Evolutionary conservation across 176 grass and related monocot genomes (phyloP).

Genomic region (Triticum urartu): DNA sequence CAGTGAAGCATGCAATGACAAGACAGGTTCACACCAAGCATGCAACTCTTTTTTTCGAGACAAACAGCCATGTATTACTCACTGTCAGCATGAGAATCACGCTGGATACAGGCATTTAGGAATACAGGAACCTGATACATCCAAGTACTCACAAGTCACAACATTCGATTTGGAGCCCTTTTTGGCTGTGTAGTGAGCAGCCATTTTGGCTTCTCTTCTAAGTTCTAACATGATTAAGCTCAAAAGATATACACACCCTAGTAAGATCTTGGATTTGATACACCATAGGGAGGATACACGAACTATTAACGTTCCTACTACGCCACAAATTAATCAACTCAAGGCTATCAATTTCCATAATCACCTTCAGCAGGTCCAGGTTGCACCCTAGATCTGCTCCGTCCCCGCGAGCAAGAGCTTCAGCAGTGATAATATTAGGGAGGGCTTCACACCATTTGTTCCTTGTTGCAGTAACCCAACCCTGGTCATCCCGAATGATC

Average conservation of each 20-base stretch:
- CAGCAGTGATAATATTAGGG: not conserved
- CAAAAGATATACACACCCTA: not conserved
- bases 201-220: not conserved
- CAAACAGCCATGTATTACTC: not conserved
- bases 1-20: too few relatives aligned
- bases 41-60: not conserved
- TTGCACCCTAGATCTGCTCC: not conserved
- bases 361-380: not conserved
- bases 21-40: too few relatives aligned
- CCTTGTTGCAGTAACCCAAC: not conserved
- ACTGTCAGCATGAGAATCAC: not conserved
- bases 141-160: not conserved
- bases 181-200: not conserved
- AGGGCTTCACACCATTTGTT: not conserved
- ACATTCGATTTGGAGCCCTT: not conserved
- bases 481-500: not conserved
- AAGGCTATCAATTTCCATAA: not conserved
- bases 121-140: not conserved
- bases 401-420: not conserved
- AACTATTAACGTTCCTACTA: not conserved
- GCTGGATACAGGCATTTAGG: not conserved
- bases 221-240: not conserved
- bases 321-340: not conserved
- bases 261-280: not conserved
- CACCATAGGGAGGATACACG: not conserved